Percentiles rank a stretch among this genome's conserved stretches.
Evolutionary conservation across 345 rosid genomes (phyloP).

Genomic region (Gynandropsis gynandra): DNA sequence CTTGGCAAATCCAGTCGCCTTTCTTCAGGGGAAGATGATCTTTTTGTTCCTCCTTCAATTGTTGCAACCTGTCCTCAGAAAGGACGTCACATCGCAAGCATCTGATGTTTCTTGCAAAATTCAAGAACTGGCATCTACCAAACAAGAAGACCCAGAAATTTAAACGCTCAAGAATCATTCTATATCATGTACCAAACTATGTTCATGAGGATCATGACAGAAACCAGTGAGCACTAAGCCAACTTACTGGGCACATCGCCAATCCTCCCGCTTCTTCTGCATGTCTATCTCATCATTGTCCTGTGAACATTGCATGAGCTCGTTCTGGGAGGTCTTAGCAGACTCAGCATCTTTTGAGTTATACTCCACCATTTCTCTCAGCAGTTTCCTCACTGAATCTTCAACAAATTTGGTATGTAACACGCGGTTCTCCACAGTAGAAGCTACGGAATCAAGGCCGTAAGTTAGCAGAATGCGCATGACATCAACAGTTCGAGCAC

Average conservation of each 20-base stretch:
- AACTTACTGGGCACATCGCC: conserved; percentile 72
- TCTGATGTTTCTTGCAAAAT: conserved; percentile 73
- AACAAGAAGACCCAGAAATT: no score
- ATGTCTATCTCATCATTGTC: conserved; percentile 26
- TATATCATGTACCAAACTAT: no score
- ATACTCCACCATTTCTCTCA: conserved; percentile 53
- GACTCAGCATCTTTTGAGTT: conserved; percentile 33
- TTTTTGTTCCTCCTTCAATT: conserved; percentile 45
- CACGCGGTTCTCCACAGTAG: conserved; percentile 45
- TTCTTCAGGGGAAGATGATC: conserved; percentile 78
- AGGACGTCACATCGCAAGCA: conserved; percentile 62
- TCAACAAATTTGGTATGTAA: conserved; percentile 53
- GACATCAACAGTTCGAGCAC: conserved; percentile 69
- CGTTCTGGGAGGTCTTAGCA: conserved; percentile 15
- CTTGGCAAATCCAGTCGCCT: conserved; percentile 89
- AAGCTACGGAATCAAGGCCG: conserved; percentile 49
- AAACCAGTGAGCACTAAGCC: background rate
- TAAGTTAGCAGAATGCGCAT: conserved; percentile 70
- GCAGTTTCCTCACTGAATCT: conserved; percentile 57
- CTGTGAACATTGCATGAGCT: conserved; percentile 17
- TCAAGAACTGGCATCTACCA: conserved; percentile 70
- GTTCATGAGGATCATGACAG: background rate
- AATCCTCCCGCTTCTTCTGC: conserved; percentile 64
- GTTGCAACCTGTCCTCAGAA: conserved; percentile 54
- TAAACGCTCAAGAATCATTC: no score